Conservation (phyloP, 2,329 filamentous ascomycete genomes). For the Microdochium trichocladiopsis region DNA sequence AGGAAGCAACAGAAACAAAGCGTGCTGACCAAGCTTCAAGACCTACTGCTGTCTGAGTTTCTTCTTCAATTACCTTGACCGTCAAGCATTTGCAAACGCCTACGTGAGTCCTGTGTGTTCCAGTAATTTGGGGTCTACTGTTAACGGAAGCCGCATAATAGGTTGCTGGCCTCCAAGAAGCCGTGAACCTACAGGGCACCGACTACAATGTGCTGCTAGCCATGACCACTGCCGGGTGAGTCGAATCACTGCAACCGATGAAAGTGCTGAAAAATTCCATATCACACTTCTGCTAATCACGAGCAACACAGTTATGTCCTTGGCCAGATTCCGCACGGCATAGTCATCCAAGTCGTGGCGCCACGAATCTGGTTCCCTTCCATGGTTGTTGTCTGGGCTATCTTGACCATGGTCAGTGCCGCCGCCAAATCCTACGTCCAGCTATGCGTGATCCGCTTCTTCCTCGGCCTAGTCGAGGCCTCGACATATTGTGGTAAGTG, state of each 20-base stretch:
- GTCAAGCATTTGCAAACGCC: neutral
- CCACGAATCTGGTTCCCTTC: constrained; percentile 57
- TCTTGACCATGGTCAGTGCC: constrained; percentile 55
- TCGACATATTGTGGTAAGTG: no score
- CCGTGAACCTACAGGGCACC: constrained; percentile 11
- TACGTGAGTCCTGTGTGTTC: no score
- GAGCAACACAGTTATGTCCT: constrained; percentile 25
- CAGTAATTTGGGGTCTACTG: no score
- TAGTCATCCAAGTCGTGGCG: constrained; percentile 55
- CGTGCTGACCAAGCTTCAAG: constrained; percentile 12
- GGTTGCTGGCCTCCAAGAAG: neutral
- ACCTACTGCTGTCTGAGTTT: constrained; percentile 19
- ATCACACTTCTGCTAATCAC: no score
- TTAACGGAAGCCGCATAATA: no score
- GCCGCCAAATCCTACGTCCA: constrained; percentile 39
- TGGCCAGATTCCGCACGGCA: constrained; percentile 54
- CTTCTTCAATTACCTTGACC: constrained; percentile 8
- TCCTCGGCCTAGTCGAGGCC: constrained; percentile 47
- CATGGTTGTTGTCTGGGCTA: constrained; percentile 59
- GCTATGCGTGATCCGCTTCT: constrained; percentile 54
- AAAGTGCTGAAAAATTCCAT: no score
- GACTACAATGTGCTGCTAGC: constrained; percentile 4
- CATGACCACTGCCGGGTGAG: neutral
- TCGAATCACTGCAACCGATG: no score
- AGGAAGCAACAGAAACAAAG: no score